Base-by-base conservation (phyloP, 2,329 filamentous ascomycete genomes). In the Chrysosporium queenslandicum region DNA sequence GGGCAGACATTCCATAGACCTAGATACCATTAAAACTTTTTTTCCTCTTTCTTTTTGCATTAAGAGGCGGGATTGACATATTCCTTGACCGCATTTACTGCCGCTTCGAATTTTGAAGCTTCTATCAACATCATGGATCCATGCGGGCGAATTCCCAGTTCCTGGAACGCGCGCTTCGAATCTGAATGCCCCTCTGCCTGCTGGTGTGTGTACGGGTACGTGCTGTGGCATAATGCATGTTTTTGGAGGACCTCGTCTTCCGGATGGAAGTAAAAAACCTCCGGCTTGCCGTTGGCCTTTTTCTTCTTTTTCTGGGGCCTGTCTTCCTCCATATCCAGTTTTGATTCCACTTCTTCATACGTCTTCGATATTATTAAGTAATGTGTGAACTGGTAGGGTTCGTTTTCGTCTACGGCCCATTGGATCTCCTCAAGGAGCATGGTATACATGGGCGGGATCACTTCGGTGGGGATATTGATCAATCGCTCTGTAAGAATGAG, bases 401-500 rank as follows among this genome's bases (percentile, higher is more conserved):
- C 89, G 64, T 86, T 85, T 65, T 95, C 89, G 66, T 94, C 83
- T 2, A 95, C 74, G 0, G 92, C 92, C 65, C 85, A 90, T 63
- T 85, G 77, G 47, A 98, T 83, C 76, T 98, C 92, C 64, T 97
- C 89, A 46, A 87, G 74, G 47, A 98, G 79, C 88, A 96, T 95
- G 47, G 78, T 82, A 77, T 96, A 97, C 81, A 97, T 86, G 3
- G 92, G 91, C 27, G 92, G 91, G 12, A 89, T 82, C 57, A 95
- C 83, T 69, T 97, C 87, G 14, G 87, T 77, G n/a, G 92, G 92
- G 76, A 96, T 90, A 73, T 98, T 98, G 74, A 98, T 89, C 62
- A 97, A 76, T 20, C 91, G 82, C 69, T 98, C 92, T 2, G 88
- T 87, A n/a, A 98, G 76, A 25, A 98, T 79, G 14, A 98, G 74